A percentile compares a stretch with the other conserved stretches of the same genome.
phyloP scores from a whole-genome alignment of 163 green algal genomes.

The Scenedesmus sp. region DNA sequence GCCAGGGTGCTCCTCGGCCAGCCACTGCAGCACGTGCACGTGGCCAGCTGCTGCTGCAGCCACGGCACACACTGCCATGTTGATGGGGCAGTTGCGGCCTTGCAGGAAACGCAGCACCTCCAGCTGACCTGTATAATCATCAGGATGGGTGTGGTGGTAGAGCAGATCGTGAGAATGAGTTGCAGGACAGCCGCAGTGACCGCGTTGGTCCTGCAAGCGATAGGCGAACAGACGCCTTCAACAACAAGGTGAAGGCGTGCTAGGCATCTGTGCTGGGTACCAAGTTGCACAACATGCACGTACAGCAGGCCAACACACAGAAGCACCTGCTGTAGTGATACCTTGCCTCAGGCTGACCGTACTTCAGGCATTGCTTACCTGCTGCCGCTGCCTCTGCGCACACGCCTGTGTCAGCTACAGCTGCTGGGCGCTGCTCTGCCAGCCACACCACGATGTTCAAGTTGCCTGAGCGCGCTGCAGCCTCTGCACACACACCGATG shows the following conservation, averaged over 20 bases:
- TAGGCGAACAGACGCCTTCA: not conserved
- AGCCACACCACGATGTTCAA: constrained; percentile 13
- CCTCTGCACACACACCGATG: constrained; percentile 7
- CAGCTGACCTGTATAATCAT: not conserved
- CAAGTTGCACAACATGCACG: not conserved
- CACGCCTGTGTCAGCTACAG: constrained; percentile 7
- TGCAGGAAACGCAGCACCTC: constrained; percentile 19
- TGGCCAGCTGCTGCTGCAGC: constrained; percentile 14
- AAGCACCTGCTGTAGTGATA: not conserved
- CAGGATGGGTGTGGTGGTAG: not conserved
- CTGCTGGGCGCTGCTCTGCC: not conserved
- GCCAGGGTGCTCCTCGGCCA: constrained; percentile 21
- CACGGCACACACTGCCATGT: not conserved
- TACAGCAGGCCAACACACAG: not conserved
- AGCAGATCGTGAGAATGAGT: not conserved
- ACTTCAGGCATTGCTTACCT: not conserved
- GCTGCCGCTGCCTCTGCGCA: constrained; percentile 38
- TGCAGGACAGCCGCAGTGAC: not conserved
- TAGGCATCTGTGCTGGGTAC: not conserved
- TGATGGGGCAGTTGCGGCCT: constrained; percentile 4
- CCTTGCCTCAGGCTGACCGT: not conserved
- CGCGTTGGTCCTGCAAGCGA: not conserved
- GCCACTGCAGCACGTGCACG: constrained; percentile 22
- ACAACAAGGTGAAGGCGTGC: not conserved
- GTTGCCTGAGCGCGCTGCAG: constrained; percentile 23